Base-by-base conservation (phyloP, 2,329 filamentous ascomycete species). In the Aspergillus udagawae region DNA sequence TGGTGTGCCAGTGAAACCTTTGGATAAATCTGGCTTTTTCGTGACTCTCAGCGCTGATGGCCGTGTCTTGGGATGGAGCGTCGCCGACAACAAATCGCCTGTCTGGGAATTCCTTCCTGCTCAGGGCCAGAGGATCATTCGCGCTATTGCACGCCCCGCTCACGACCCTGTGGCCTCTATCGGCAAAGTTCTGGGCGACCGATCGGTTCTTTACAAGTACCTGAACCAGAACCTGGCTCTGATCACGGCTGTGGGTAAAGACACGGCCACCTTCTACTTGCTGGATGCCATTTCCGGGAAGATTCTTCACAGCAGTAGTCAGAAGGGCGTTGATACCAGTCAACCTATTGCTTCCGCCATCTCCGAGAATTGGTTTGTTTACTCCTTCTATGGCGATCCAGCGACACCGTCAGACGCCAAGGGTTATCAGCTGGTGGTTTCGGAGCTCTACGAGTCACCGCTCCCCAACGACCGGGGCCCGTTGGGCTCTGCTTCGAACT, bases 191-290 rank as follows among this genome's bases (percentile, higher is more conserved):
- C 83, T 99, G 23, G 92, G 92, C 27, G 89, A 99, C 68, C 86
- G 94, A 47, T 87, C 87, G n/a, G 94, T 99, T 50, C 84, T 93
- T 61, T 99, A 99, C 84, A 99, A 99, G 77, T 97, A 97, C 71
- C 79, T 99, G 44, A 96, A 95, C 76, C 86, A 90, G 0, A 97
- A 96, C 74, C 83, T 91, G 6, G 80, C 92, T 2, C 82, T 97
- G 0, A 80, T 96, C 49, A 90, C 89, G 1, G 82, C 90, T 1
- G 77, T 86, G 2, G 82, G 88, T 35, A 82, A 87, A 23, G 77
- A 79, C 3, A 82, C 81, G 1, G 84, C 91, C 7, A 87, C 86
- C 0, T 81, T 95, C 61, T 92, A 93, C 67, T 80, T 97, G 10
- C 73, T 99, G 14, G 92, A 99, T 70, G 90, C 90, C 2, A 83